Evolutionary conservation across 139 green algal species (phyloP).

Genomic region (Parachlorella kessleri): DNA sequence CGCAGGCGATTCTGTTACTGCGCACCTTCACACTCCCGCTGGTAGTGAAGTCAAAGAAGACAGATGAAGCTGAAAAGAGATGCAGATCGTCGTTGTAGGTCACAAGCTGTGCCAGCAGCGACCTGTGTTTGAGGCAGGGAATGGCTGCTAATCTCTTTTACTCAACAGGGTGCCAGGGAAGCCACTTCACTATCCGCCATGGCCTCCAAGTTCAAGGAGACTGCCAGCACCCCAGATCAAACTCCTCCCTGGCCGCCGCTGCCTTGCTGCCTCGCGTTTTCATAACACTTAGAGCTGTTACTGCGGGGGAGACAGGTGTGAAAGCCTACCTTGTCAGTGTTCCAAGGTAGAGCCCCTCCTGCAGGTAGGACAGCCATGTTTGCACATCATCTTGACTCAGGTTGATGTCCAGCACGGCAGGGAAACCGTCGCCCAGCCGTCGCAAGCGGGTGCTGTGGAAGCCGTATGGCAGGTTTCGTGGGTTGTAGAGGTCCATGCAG

Average conservation of each 20-base stretch:
- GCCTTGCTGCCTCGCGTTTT: no score
- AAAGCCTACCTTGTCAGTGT: conserved; percentile 50
- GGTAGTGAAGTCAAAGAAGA: conserved; percentile 69
- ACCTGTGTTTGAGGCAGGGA: no score
- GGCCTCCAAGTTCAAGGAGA: no score
- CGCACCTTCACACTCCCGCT: conserved; percentile 71
- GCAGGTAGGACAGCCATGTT: conserved; percentile 60
- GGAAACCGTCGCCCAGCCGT: conserved; percentile 59
- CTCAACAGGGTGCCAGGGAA: no score
- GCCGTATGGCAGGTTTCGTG: conserved; percentile 66
- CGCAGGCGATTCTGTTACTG: no score
- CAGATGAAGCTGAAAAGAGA: conserved; percentile 59
- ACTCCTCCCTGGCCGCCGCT: no score
- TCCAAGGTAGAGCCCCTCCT: conserved; percentile 78
- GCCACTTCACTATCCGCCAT: no score
- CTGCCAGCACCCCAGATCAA: no score
- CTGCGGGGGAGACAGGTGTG: no score
- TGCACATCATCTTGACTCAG: conserved; percentile 27
- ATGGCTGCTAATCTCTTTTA: no score
- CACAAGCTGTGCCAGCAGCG: conserved; percentile 67
- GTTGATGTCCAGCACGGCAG: conserved; percentile 46
- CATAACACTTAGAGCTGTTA: no score
- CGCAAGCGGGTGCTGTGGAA: conserved; percentile 66
- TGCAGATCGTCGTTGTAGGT: conserved; percentile 86
- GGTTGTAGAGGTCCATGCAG: conserved; percentile 82